Evolutionary conservation across 2,329 filamentous ascomycete genomes (phyloP), one percentile per base, ranked within the genome.

Genomic region (Stagonosporopsis cucurbitacearum): DNA sequence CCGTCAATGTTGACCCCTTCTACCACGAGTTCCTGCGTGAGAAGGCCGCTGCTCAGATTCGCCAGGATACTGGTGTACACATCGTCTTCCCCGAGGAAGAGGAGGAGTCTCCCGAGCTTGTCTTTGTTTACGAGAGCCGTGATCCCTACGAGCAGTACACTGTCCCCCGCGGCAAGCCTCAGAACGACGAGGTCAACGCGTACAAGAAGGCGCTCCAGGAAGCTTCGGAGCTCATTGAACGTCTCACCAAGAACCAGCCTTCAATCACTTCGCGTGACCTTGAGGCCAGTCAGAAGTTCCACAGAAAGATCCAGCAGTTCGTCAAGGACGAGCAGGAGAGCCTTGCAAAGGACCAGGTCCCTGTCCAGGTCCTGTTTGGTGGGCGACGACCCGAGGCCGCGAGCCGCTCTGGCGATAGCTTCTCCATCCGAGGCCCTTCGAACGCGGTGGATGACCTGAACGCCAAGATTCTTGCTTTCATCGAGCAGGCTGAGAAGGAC

Each of bases 401-500:
- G 47, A 84, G 86, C 64, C 84, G 84, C 1, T 82, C 81, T 2
- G 73, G 76, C 43, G 80, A 77, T 52, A 76, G 82, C 56, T 82
- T 94, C 57, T 88, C 86, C 40, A 84, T 97, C 57, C 89, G 91
- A 57, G 94, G 94, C 20, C 93, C 92, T 20, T 79, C 84, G 42
- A 85, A 86, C 17, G 84, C 85, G 20, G 91, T 96, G 3, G 85
- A 90, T 47, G 84, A 86, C 2, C 83, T 98, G 35, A 82, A 85
- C 26, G 78, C 83, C 32, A 95, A 93, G 80, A 86, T 96, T 50
- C 78, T 85, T 55, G 85, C 85, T 6, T 98, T 96, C 70, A 82
- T 98, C 20, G 88, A 89, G 71, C 89, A 96, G 72, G 92, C 96
- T 77, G 90, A 93, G 79, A 85, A 91, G 74, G 93, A 98, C 59